A percentile compares a stretch with the other conserved stretches of the same genome.
Conservation (phyloP, 352 stramenopile genomes). For the Globisporangium rhizosaccharum region DNA sequence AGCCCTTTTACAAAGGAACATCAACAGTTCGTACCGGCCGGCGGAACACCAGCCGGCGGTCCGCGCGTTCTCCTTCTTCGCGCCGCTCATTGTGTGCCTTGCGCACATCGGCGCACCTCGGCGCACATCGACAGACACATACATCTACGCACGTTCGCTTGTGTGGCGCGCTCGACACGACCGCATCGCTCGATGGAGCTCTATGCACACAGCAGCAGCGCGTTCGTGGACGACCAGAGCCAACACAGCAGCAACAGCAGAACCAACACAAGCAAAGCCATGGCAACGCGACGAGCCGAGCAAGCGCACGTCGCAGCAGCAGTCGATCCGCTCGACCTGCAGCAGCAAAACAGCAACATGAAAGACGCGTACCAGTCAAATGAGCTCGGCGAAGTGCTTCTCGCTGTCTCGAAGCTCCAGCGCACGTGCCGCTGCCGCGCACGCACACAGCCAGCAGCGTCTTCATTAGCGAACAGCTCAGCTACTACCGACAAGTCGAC, state of each 20-base stretch:
- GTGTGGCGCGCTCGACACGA: neutral
- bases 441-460: neutral
- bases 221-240: constrained; percentile 4
- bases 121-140: too few species aligned
- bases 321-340: neutral
- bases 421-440: constrained; percentile 2
- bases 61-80: too few species aligned
- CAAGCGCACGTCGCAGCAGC: neutral
- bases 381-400: constrained; percentile 50
- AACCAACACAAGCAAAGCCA: neutral
- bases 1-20: too few species aligned
- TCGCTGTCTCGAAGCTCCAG: constrained; percentile 29
- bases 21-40: too few species aligned
- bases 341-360: constrained; percentile 12
- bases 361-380: constrained; percentile 13
- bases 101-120: too few species aligned
- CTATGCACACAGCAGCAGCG: constrained; percentile 7
- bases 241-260: constrained; percentile 1
- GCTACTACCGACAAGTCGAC: neutral
- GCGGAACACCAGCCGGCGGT: too few species aligned
- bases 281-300: constrained; percentile 4
- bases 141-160: too few species aligned
- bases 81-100: too few species aligned
- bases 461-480: too few species aligned
- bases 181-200: constrained; percentile 6